phyloP scores from a whole-genome alignment of 1,284 basidiomycete genomes.

The Crepidotus sp. region DNA sequence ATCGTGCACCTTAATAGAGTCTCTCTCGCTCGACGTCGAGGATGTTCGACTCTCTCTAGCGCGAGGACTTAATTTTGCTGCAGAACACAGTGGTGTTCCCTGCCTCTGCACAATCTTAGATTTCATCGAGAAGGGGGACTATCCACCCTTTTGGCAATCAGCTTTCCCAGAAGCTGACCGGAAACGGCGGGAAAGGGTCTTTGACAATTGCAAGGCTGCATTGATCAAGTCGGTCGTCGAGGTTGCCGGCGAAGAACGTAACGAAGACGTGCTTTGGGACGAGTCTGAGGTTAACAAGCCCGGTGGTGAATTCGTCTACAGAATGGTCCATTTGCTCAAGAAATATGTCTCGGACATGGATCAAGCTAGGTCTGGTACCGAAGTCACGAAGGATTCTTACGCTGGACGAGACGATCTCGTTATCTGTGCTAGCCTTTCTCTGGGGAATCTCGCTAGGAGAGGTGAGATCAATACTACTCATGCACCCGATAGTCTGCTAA shows the following conservation, averaged over 20 bases:
- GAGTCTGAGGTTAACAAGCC: conserved; percentile 45
- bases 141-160: conserved; percentile 55
- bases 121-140: conserved; percentile 63
- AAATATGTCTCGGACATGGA: conserved; percentile 35
- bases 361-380: conserved; percentile 5
- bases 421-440: conserved; percentile 72
- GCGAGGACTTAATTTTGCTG: conserved; percentile 50
- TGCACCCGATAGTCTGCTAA: conserved; percentile 7
- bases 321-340: conserved; percentile 74
- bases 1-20: conserved; percentile 65
- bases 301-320: conserved; percentile 64
- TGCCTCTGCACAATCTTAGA: conserved; percentile 56
- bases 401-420: conserved; percentile 62
- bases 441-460: conserved; percentile 75
- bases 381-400: conserved; percentile 20
- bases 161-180: conserved; percentile 35
- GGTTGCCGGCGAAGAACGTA: conserved; percentile 74
- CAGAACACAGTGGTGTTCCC: conserved; percentile 47
- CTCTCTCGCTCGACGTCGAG: conserved; percentile 66
- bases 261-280: conserved; percentile 67
- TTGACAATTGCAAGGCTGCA: conserved; percentile 77
- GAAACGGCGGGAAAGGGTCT: conserved; percentile 56
- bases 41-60: conserved; percentile 63
- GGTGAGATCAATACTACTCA: conserved; percentile 38
- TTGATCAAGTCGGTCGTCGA: conserved; percentile 81